Conservation (phyloP, 2,329 filamentous ascomycete genomes). For the Didymella pinodella region DNA sequence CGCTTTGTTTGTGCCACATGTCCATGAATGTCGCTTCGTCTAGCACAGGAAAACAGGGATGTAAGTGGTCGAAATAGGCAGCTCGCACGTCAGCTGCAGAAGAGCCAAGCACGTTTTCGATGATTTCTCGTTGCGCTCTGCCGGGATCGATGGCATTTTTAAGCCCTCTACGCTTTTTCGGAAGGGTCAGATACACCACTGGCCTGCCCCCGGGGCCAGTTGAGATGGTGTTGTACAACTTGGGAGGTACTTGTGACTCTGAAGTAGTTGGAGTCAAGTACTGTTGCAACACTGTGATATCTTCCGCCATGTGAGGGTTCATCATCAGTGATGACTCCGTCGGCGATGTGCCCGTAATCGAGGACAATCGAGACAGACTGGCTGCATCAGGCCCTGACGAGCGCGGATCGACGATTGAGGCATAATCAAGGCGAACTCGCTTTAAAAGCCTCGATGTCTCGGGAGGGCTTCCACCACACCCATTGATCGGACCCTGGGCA, state of each 20-base stretch:
- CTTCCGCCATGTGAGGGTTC: slow-evolving; percentile 33
- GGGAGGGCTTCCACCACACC: neutral
- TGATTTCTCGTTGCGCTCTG: slow-evolving; percentile 27
- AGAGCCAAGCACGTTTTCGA: slow-evolving; percentile 27
- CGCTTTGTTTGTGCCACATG: slow-evolving; percentile 25
- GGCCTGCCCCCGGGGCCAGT: slow-evolving; percentile 23
- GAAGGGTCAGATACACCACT: slow-evolving; percentile 32
- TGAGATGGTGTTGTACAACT: slow-evolving; percentile 26
- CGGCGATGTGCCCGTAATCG: slow-evolving; percentile 20
- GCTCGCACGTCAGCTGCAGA: slow-evolving; percentile 20
- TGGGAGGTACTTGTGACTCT: neutral
- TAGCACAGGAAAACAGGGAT: slow-evolving; percentile 33
- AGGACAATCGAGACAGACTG: slow-evolving; percentile 10
- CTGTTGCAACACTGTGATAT: slow-evolving; percentile 31
- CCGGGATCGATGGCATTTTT: slow-evolving; percentile 25
- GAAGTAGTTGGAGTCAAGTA: slow-evolving; percentile 24
- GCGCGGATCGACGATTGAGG: neutral
- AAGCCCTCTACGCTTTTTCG: slow-evolving; percentile 25
- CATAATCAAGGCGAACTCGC: neutral
- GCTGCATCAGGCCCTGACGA: neutral
- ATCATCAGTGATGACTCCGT: slow-evolving; percentile 33
- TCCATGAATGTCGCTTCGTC: slow-evolving; percentile 26
- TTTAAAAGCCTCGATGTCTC: neutral
- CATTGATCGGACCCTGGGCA: neutral
- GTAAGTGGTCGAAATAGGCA: slow-evolving; percentile 26